Conservation (phyloP, 192 early-diverging fungal genomes). For the Backusella parvicylindrica region DNA sequence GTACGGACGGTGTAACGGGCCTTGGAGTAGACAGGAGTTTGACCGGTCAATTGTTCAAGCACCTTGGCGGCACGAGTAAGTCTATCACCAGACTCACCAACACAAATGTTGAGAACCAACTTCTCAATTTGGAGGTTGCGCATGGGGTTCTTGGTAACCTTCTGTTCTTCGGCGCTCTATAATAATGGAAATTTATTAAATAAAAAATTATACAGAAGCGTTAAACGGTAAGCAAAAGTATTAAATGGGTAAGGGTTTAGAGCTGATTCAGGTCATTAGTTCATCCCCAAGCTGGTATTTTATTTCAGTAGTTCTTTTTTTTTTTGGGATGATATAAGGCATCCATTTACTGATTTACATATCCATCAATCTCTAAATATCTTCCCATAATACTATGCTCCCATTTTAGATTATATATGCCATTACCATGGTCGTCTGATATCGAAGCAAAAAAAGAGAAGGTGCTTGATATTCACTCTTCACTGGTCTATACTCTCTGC, state of each 20-base stretch:
- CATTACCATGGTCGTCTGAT: slow-evolving; percentile 14
- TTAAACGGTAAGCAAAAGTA: no score
- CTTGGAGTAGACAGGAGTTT: slow-evolving; percentile 99
- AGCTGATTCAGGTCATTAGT: background rate
- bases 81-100: slow-evolving; percentile 99
- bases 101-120: slow-evolving; percentile 99
- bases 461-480: background rate
- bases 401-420: background rate
- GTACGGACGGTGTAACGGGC: slow-evolving; percentile 99
- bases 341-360: background rate
- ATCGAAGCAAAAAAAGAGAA: slow-evolving; percentile 20
- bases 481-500: background rate
- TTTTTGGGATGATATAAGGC: background rate
- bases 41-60: slow-evolving; percentile 99
- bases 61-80: slow-evolving; percentile 99
- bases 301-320: background rate
- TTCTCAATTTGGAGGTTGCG: slow-evolving; percentile 97
- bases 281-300: background rate
- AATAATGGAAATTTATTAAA: background rate
- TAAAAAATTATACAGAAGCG: no score
- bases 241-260: no score
- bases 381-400: background rate
- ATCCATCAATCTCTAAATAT: background rate
- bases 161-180: slow-evolving; percentile 64
- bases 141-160: slow-evolving; percentile 88